Evolutionary conservation across 2,329 filamentous ascomycete genomes (phyloP), one percentile per base, ranked within the genome.

Genomic region (Coniella lustricola): DNA sequence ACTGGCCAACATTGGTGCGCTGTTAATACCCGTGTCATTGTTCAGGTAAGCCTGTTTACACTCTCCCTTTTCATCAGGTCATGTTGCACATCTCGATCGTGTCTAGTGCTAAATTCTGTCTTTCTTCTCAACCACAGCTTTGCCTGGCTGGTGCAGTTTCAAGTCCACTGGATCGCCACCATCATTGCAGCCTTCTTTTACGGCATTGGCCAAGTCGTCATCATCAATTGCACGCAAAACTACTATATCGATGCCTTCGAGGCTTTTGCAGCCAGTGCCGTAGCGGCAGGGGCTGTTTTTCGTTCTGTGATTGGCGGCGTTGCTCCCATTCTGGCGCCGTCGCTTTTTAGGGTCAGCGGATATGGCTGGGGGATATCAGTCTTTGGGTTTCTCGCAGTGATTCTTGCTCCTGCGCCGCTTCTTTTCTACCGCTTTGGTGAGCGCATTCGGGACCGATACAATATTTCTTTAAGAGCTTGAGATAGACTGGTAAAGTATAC

Each of bases 171-270:
- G 62, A 58, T 64, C 3, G 54, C 60, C 20, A 60, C 61, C 1
- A 77, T 79, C 44, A 67, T 77, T 34, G 77, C 76, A 7, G 73
- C 70, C 4, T 57, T 63, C 0, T 67, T 77, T n/a, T 71, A 79
- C 48, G 72, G 74, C 0, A 59, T 69, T 2, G 76, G 75, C 3
- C 69, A 74, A 55, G 69, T 76, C 39, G 65, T 72, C 5, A 65
- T 70, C 2, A 79, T 78, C 54, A 71, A 72, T 57, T 73, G 72
- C 20, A 70, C 74, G 39, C 71, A 74, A 48, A 74, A 72, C 0
- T 79, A 79, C 50, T 67, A 76, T 3, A 72, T 78, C 12, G 76
- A 79, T 35, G 74, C 70, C 14, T 62, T 62, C 29, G 54, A 56
- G 25, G 51, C 55, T 21, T 64, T 57, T 34, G 61, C 62, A 0